These are phyloP conservation scores for Cryptococcus wingfieldii DNA, from an alignment of 1,284 basidiomycete species.

Conservation along the genomic window DNA sequence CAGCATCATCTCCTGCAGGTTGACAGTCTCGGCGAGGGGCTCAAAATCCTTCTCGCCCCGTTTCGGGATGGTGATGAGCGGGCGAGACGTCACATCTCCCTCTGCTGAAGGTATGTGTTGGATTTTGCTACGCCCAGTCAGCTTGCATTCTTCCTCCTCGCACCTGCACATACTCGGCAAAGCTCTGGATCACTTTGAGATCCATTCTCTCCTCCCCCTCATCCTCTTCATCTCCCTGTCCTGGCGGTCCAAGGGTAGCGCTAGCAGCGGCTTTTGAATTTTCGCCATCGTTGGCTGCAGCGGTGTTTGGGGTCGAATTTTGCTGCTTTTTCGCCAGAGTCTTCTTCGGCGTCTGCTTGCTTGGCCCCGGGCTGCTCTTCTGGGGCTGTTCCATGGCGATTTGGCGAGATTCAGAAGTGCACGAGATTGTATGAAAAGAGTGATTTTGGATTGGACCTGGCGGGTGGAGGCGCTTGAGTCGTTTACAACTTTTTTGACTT, in stretches of 20 bases:
- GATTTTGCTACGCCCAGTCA: constrained; percentile 28
- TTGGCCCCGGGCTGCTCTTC: background rate
- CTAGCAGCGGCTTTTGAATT: background rate
- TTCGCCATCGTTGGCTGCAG: background rate
- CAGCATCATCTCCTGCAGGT: constrained; percentile 63
- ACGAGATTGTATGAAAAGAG: constrained; percentile 9
- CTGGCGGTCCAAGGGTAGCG: background rate
- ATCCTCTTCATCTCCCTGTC: constrained; percentile 14
- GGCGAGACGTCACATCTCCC: constrained; percentile 8
- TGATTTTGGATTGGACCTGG: constrained; percentile 11
- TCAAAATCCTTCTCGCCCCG: constrained; percentile 96
- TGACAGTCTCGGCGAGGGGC: constrained; percentile 62
- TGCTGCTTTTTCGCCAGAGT: background rate
- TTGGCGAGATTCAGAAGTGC: background rate
- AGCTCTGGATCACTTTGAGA: constrained; percentile 16
- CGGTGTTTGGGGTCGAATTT: background rate
- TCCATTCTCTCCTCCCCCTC: constrained; percentile 21
- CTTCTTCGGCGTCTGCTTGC: constrained; percentile 12
- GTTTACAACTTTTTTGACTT: background rate
- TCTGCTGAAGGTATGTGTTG: constrained; percentile 33
- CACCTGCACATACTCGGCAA: constrained; percentile 13
- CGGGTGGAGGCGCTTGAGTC: background rate
- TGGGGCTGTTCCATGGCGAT: background rate
- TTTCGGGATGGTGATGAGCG: constrained; percentile 66
- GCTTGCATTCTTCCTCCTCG: background rate